Percentiles rank a stretch among this genome's conserved stretches.
phyloP scores from a whole-genome alignment of 2,329 filamentous ascomycete genomes.

The Scleromitrula shiraiana region DNA sequence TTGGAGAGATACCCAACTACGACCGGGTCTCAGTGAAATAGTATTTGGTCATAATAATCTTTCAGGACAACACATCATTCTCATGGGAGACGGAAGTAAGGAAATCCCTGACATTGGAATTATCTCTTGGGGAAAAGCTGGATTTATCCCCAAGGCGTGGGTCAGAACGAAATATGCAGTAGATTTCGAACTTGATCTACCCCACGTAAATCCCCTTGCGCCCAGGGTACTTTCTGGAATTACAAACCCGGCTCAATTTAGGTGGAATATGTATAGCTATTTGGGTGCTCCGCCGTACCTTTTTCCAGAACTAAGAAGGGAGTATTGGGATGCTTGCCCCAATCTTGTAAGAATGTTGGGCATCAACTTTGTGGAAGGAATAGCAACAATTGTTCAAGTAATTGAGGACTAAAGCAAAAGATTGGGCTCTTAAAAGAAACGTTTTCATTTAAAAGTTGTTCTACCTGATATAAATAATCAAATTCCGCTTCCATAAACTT shows the following conservation, averaged over 20 bases:
- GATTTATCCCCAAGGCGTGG: neutral
- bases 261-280: neutral
- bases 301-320: neutral
- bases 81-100: neutral
- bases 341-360: accelerated
- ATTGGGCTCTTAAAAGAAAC: no score
- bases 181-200: neutral
- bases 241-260: accelerated
- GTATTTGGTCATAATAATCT: neutral
- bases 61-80: neutral
- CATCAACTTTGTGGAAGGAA: neutral
- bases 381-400: no score
- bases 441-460: no score
- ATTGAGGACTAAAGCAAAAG: no score
- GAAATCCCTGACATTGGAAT: neutral
- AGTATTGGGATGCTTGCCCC: neutral
- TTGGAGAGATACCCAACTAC: neutral
- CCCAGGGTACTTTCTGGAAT: neutral
- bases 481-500: no score
- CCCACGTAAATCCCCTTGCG: neutral
- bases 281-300: neutral
- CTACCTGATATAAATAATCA: no score
- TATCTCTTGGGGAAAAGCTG: neutral
- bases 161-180: neutral
- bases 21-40: neutral